These are phyloP conservation scores for Pythium phragmiticola DNA, from an alignment of 352 stramenopile genomes.

Conservation along the genomic window DNA sequence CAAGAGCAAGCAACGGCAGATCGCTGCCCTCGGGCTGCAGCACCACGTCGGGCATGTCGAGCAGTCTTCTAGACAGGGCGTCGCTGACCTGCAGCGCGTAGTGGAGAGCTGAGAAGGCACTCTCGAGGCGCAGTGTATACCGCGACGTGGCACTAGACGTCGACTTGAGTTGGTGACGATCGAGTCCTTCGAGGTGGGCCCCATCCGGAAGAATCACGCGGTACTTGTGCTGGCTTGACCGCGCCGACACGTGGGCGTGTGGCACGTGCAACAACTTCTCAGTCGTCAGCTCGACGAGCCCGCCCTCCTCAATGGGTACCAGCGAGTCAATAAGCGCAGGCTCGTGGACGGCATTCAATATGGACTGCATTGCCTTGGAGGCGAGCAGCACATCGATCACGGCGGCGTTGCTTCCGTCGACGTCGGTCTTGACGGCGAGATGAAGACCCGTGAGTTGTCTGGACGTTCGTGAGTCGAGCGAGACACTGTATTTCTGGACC, in stretches of 20 bases:
- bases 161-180: conserved; percentile 37
- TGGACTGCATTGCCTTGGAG: conserved; percentile 1
- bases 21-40: conserved; percentile 51
- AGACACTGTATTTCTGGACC: conserved; percentile 31
- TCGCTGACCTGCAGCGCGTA: conserved; percentile 61
- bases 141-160: conserved; percentile 13
- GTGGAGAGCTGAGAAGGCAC: conserved; percentile 51
- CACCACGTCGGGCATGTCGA: conserved; percentile 33
- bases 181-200: conserved; percentile 36
- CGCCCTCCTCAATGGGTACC: conserved; percentile 35
- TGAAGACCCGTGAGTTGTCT: conserved; percentile 28
- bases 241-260: conserved; percentile 43
- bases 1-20: conserved; percentile 50
- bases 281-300: conserved; percentile 27
- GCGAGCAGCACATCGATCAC: conserved; percentile 54
- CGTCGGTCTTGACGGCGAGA: conserved; percentile 36
- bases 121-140: conserved; percentile 54
- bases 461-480: conserved; percentile 31
- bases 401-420: conserved; percentile 39
- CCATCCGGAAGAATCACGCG: conserved; percentile 55
- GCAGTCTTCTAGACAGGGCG: conserved; percentile 31
- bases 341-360: conserved; percentile 65
- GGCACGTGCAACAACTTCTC: conserved; percentile 21
- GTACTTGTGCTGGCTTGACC: conserved; percentile 49
- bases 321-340: conserved; percentile 45